A percentile compares a stretch with the other conserved stretches of the same genome.
Evolutionary conservation across 2,329 filamentous ascomycete genomes (phyloP).

Genomic region (Zymoseptoria tritici): DNA sequence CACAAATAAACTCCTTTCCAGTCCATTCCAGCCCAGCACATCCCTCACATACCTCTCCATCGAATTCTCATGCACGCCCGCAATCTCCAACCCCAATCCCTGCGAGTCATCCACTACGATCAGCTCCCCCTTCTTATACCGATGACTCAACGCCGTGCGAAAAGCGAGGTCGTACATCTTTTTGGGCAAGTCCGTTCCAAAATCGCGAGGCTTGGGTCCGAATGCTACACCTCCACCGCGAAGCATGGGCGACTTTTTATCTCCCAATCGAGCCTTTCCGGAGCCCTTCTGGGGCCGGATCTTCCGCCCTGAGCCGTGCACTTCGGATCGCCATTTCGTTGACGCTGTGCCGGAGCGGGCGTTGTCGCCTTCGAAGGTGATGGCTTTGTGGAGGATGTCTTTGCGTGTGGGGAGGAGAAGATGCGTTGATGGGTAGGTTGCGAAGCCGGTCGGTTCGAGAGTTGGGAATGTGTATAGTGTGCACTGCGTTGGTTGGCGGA

Average conservation of each 20-base stretch:
- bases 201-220: constrained; percentile 89
- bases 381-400: constrained; percentile 86
- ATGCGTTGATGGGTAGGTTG: constrained; percentile 72
- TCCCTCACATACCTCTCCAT: constrained; percentile 54
- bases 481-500: constrained; percentile 60
- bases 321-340: constrained; percentile 73
- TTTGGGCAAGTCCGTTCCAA: constrained; percentile 69
- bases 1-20: constrained; percentile 62
- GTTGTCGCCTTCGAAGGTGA: constrained; percentile 86
- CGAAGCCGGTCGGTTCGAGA: constrained; percentile 73
- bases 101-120: constrained; percentile 65
- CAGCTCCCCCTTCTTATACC: constrained; percentile 79
- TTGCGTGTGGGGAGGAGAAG: constrained; percentile 79
- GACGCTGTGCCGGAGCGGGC: constrained; percentile 80
- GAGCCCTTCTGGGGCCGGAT: constrained; percentile 79
- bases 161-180: constrained; percentile 96
- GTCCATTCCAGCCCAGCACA: constrained; percentile 63
- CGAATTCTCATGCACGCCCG: constrained; percentile 41
- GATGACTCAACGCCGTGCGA: constrained; percentile 87
- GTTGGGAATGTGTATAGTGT: constrained; percentile 87
- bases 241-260: constrained; percentile 72
- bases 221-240: constrained; percentile 80
- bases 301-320: constrained; percentile 77
- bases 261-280: constrained; percentile 70
- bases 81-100: constrained; percentile 55